phyloP scores from a whole-genome alignment of 768 basidiomycete genomes.

The Lactarius hatsudake region DNA sequence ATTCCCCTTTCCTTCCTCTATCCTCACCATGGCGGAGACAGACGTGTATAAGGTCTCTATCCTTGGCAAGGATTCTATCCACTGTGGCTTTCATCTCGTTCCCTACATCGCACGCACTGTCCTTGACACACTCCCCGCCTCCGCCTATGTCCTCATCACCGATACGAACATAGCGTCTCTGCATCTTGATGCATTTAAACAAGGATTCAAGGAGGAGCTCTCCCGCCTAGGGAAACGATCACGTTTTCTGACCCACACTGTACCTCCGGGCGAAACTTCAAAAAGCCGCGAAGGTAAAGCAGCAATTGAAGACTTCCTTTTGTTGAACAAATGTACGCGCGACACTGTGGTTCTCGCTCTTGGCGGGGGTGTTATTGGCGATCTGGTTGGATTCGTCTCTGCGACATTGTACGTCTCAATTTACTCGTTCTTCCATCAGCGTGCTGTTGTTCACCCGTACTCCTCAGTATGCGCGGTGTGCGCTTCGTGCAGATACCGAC shows the following conservation, averaged over 20 bases:
- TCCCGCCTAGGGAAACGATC: conserved; percentile 35
- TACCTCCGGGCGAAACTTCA: conserved; percentile 89
- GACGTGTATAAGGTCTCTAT: conserved; percentile 47
- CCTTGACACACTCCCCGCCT: conserved; percentile 64
- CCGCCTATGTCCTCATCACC: conserved; percentile 88
- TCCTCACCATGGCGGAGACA: conserved; percentile 22
- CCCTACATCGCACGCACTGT: conserved; percentile 76
- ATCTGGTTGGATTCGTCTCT: conserved; percentile 94
- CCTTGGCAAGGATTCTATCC: conserved; percentile 46
- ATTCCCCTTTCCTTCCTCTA: background rate
- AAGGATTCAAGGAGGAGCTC: conserved; percentile 56
- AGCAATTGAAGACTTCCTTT: conserved; percentile 87
- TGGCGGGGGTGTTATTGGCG: conserved; percentile 96
- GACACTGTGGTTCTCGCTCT: conserved; percentile 92
- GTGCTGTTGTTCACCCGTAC: conserved; percentile 2
- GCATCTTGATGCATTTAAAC: conserved; percentile 66
- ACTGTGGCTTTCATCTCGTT: conserved; percentile 48
- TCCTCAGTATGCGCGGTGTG: conserved; percentile 88
- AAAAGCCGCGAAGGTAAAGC: conserved; percentile 93
- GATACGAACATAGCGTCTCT: conserved; percentile 86
- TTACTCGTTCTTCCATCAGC: background rate
- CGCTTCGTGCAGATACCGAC: conserved; percentile 96
- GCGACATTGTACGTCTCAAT: conserved; percentile 80
- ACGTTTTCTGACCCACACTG: conserved; percentile 72
- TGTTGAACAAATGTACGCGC: conserved; percentile 84